These are phyloP conservation scores for Kuraishia molischiana DNA, from an alignment of 805 yeast species.

Conservation along the genomic window DNA sequence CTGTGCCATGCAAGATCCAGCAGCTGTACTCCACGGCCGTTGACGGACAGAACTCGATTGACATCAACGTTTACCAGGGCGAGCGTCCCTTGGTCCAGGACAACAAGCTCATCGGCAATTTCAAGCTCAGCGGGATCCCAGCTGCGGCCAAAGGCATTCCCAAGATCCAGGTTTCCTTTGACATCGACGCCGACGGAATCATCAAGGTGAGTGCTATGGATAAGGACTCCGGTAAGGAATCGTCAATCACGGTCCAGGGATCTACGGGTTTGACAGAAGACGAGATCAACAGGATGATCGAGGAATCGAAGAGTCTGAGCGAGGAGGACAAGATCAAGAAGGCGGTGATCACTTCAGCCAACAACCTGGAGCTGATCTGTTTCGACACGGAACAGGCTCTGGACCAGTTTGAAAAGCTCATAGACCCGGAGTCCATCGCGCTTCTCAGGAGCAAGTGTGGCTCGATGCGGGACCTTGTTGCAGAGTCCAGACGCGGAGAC, in stretches of 20 bases:
- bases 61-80: constrained; percentile 96
- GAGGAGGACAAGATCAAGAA: constrained; percentile 82
- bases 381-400: constrained; percentile 26
- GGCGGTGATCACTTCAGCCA: constrained; percentile 76
- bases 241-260: constrained; percentile 94
- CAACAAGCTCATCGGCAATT: constrained; percentile 91
- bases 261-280: constrained; percentile 86
- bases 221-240: constrained; percentile 88
- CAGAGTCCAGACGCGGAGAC: constrained; percentile 19
- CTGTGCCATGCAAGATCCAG: constrained; percentile 88
- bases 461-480: constrained; percentile 17
- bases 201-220: constrained; percentile 92
- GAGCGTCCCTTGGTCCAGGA: constrained; percentile 94
- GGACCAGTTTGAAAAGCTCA: constrained; percentile 11
- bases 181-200: constrained; percentile 95
- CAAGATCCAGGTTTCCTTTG: constrained; percentile 86
- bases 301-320: constrained; percentile 82
- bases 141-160: constrained; percentile 87
- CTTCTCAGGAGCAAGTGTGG: constrained; percentile 11
- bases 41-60: constrained; percentile 90
- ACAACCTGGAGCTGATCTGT: constrained; percentile 33
- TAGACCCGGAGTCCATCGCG: constrained; percentile 9
- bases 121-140: constrained; percentile 84
- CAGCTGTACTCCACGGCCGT: constrained; percentile 94
- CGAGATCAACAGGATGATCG: constrained; percentile 86